phyloP scores from a whole-genome alignment of 495 filamentous ascomycete species.

The Penicillium flavigenum region DNA sequence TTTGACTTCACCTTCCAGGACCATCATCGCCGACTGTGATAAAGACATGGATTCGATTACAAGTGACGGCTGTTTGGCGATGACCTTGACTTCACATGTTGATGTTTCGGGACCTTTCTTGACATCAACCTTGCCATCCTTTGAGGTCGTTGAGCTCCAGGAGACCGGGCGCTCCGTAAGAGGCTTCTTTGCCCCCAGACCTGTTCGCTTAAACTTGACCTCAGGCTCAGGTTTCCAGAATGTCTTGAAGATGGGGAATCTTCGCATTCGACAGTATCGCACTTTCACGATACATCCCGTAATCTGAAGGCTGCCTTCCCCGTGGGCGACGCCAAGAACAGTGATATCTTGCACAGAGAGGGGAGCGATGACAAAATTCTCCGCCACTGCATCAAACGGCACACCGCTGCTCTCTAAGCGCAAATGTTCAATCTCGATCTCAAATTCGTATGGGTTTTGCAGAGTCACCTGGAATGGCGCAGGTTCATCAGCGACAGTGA shows the following conservation, averaged over 20 bases:
- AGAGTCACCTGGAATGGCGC: constrained; percentile 76
- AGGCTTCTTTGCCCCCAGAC: constrained; percentile 59
- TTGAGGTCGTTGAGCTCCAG: constrained; percentile 52
- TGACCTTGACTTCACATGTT: constrained; percentile 61
- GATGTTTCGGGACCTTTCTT: constrained; percentile 40
- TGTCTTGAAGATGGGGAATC: constrained; percentile 77
- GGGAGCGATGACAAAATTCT: constrained; percentile 69
- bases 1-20: constrained; percentile 81
- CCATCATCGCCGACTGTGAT: constrained; percentile 83
- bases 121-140: constrained; percentile 37
- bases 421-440: constrained; percentile 81
- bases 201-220: constrained; percentile 71
- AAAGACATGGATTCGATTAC: constrained; percentile 72
- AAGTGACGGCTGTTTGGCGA: constrained; percentile 73
- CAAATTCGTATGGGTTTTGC: constrained; percentile 93
- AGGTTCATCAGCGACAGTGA: constrained; percentile 74
- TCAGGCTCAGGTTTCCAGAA: constrained; percentile 72
- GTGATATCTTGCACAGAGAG: constrained; percentile 77
- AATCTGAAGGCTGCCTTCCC: constrained; percentile 66
- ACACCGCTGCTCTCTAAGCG: constrained; percentile 70
- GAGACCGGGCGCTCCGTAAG: constrained; percentile 53
- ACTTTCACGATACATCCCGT: constrained; percentile 78
- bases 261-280: constrained; percentile 73
- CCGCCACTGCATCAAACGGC: constrained; percentile 62
- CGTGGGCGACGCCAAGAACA: constrained; percentile 65